Evolutionary conservation across 371 early-diverging fungal genomes (phyloP), one percentile per base, ranked within the genome.

Genomic region (Zancudomyces culisetae): DNA sequence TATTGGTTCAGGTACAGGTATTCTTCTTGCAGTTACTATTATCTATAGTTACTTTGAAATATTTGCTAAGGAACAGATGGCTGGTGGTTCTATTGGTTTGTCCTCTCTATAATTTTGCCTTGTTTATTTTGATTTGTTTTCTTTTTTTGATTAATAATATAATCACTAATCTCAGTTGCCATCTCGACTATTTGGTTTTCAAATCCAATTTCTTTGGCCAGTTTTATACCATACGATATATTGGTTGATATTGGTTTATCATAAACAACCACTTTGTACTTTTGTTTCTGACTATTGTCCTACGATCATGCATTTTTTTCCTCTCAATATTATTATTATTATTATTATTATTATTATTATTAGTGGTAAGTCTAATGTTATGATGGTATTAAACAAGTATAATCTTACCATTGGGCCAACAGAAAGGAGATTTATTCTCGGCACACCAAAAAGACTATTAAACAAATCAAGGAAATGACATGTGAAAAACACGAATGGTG

Each of bases 41-140:
- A 95, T 99, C 66, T 97, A 97, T 80, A 96, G 98, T 74, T 95
- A 90, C 79, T 94, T 93, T 76, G 94, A 95, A 72, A 86, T 92
- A 74, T 96, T 96, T 74, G 88, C 87, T 64, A 90, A 86, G 74
- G 95, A 93, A 68, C 90, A 85, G 69, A 71, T 76, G 55, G 90
- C 88, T 60, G 68, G 71, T 50, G 81, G 86, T 45, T 74, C 70
- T 28, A 55, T 49, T 35, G 50, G 50, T 13, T 23, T 49, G 3
- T 13, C 19, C 2, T 12, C 50, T 20, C 19, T 49, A 49, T 49
- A 49, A 29, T 12, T 23, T 13, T 48, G n/a, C n/a, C n/a, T n/a
- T n/a, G n/a, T n/a, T n/a, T n/a, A n/a, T n/a, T n/a, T n/a, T n/a
- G n/a, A n/a, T n/a, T n/a, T n/a, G n/a, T n/a, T n/a, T n/a, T n/a